These are phyloP conservation scores for Dactylellina parvicollis DNA, from an alignment of 2,329 filamentous ascomycete genomes.

Conservation along the genomic window DNA sequence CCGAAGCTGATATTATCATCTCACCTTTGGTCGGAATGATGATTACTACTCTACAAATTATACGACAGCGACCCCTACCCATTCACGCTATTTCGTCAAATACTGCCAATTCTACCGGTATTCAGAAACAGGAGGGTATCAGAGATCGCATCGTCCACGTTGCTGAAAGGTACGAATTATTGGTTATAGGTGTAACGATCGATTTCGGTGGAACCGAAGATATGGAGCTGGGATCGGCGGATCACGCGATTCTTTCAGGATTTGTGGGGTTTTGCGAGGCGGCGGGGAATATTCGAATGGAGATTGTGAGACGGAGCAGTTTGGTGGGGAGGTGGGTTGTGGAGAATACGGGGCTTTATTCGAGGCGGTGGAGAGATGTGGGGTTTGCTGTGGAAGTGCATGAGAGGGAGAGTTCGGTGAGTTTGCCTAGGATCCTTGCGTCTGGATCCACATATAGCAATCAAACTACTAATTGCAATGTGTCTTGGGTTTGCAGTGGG, in stretches of 20 bases:
- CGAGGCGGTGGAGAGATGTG: conserved; percentile 8
- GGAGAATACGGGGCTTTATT: conserved; percentile 8
- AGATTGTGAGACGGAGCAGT: background rate
- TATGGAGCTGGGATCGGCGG: conserved; percentile 7
- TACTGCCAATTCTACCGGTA: background rate
- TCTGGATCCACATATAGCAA: no score
- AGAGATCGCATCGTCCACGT: conserved; percentile 21
- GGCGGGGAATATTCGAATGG: conserved; percentile 18
- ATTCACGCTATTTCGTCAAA: background rate
- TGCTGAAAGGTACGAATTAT: conserved; percentile 25
- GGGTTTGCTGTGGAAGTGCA: conserved; percentile 13
- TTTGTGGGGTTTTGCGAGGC: conserved; percentile 38
- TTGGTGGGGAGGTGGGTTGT: conserved; percentile 27
- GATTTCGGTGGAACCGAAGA: conserved; percentile 13
- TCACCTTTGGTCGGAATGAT: conserved; percentile 28
- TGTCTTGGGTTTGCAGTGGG: no score
- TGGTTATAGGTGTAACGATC: conserved; percentile 25
- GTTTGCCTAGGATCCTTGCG: background rate
- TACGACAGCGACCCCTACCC: conserved; percentile 18
- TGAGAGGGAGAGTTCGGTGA: conserved; percentile 28
- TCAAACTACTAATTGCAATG: no score
- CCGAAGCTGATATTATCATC: conserved; percentile 48
- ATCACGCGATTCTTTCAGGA: conserved; percentile 21
- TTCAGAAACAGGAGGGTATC: background rate
- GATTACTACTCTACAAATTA: conserved; percentile 35